phyloP scores from a whole-genome alignment of 2,329 filamentous ascomycete species.

The Epichloe coenophiala region DNA sequence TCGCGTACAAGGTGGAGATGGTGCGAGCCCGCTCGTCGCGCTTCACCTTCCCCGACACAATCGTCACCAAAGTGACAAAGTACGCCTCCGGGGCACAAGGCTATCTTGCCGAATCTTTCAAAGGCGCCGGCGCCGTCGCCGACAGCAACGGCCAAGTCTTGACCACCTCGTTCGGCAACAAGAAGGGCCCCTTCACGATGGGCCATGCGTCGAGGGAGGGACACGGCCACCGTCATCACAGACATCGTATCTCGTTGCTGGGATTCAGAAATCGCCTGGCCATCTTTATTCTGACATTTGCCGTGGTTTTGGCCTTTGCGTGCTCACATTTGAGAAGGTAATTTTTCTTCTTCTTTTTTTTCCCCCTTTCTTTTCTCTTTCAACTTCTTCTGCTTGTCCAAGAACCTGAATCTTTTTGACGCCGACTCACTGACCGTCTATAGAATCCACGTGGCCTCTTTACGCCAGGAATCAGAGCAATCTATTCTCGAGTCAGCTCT shows the following conservation, averaged over 20 bases:
- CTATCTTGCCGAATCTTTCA: conserved; percentile 3
- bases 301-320: conserved; percentile 7
- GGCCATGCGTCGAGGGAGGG: background rate
- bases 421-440: background rate
- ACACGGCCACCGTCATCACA: background rate
- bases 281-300: conserved; percentile 7
- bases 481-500: background rate
- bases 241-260: conserved; percentile 3
- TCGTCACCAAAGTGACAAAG: conserved; percentile 5
- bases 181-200: background rate
- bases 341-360: background rate
- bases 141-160: conserved; percentile 10
- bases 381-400: too few relatives aligned
- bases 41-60: background rate
- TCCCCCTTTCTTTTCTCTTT: background rate
- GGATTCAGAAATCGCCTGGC: conserved; percentile 8
- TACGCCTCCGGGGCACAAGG: conserved; percentile 6
- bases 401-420: background rate
- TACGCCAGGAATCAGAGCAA: background rate
- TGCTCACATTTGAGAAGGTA: conserved; percentile 9
- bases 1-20: conserved; percentile 1
- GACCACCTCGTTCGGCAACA: conserved; percentile 1
- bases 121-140: conserved; percentile 6
- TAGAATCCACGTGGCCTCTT: conserved; percentile 3
- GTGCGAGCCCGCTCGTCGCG: background rate